These are phyloP conservation scores for Silene noctiflora DNA, from an alignment of 179 eudicot genomes.

Conservation along the genomic window DNA sequence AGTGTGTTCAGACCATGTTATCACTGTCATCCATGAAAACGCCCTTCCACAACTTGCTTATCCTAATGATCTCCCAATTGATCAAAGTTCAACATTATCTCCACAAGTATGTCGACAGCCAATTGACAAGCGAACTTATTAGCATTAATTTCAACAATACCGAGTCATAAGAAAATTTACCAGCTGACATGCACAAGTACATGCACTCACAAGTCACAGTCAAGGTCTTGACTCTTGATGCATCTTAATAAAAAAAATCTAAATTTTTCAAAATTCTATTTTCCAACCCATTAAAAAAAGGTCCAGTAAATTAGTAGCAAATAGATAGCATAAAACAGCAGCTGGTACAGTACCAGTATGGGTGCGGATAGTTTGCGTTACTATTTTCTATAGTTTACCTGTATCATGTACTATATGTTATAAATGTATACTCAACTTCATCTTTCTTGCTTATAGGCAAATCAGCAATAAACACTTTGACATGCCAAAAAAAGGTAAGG, in stretches of 20 bases:
- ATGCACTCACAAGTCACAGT: not conserved
- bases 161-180: too few relatives aligned
- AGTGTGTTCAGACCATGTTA: too few relatives aligned
- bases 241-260: too few relatives aligned
- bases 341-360: not conserved
- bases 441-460: conserved; percentile 3
- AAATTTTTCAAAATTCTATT: not conserved
- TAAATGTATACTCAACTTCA: not conserved
- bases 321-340: not conserved
- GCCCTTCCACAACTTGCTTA: too few relatives aligned
- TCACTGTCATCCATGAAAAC: too few relatives aligned
- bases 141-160: too few relatives aligned
- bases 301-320: not conserved
- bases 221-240: not conserved
- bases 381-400: not conserved
- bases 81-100: too few relatives aligned
- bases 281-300: not conserved
- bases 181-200: not conserved
- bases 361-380: not conserved
- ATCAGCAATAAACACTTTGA: not conserved
- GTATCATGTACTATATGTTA: conserved; percentile 8
- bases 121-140: too few relatives aligned
- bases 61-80: too few relatives aligned
- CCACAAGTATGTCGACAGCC: too few relatives aligned
- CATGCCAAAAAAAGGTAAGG: not conserved